phyloP scores from a whole-genome alignment of 208 protist species.

The Acanthamoeba divionensis region DNA sequence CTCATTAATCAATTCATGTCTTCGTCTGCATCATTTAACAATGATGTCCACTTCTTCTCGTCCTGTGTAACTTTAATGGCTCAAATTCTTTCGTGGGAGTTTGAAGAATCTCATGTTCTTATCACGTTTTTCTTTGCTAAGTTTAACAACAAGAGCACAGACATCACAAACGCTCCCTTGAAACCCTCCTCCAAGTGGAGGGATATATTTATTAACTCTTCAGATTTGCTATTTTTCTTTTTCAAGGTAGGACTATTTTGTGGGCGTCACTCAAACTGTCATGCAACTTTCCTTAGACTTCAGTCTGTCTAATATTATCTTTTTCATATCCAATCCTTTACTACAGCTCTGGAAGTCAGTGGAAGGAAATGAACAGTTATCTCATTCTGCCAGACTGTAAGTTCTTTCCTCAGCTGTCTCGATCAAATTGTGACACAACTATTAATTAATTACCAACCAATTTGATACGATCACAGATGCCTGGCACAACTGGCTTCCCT shows the following conservation, averaged over 20 bases:
- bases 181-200: not conserved
- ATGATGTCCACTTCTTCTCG: not conserved
- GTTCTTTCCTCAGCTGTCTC: too few relatives aligned
- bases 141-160: too few relatives aligned
- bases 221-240: not conserved
- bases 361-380: not conserved
- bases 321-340: too few relatives aligned
- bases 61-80: not conserved
- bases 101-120: conserved; percentile 15
- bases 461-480: too few relatives aligned
- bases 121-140: too few relatives aligned
- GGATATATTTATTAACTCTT: not conserved
- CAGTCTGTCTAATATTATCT: too few relatives aligned
- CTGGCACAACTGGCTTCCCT: not conserved
- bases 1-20: conserved; percentile 16
- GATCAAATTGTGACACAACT: too few relatives aligned
- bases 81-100: conserved; percentile 13
- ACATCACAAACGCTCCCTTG: not conserved
- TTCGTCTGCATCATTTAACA: not conserved
- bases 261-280: too few relatives aligned
- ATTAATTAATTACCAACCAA: too few relatives aligned
- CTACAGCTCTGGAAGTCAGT: not conserved
- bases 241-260: not conserved
- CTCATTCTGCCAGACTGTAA: too few relatives aligned
- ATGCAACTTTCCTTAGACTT: too few relatives aligned